Evolutionary conservation across 805 yeast species (phyloP), one percentile per base, ranked within the genome.

Genomic region (Ogataea glucozyma): DNA sequence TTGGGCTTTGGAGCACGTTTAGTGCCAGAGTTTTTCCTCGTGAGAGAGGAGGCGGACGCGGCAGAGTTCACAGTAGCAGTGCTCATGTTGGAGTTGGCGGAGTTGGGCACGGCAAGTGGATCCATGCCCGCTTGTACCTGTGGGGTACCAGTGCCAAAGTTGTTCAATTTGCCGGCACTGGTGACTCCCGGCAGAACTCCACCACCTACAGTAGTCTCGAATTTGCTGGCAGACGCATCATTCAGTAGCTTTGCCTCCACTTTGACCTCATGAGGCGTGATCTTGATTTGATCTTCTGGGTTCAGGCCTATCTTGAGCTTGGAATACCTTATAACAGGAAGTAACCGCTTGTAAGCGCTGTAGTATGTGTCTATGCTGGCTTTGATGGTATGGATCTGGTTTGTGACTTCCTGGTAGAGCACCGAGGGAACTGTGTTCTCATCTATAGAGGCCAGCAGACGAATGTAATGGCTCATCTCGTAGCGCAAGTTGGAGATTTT

Each of bases 281-380:
- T 48, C 41, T 54, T 60, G n/a, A 70, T 64, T n/a, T 64, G 58
- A 10, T 65, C 70, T 49, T 75, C 79, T 3, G 73, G 79, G 31
- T 71, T 76, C 43, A 73, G 67, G 0, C 81, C 81, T 37, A 71
- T 60, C 46, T 72, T 73, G 23, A 72, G 67, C 53, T 76, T 79
- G 1, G 80, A 67, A 47, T 73, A 66, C 48, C 76, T 66, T 31
- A 77, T 72, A 31, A 77, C 66, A 4, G 83, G 81, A 2, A 75
- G 57, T 13, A 77, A 58, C 43, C 70, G 61, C 38, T 67, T 72
- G 54, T 75, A 77, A 39, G 71, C 65, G 5, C 52, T 60, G 47
- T 72, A 67, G 45, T 75, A 76, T 4, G 65, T 67, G 22, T 66
- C 66, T 32, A 76, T 71, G 40, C 66, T 62, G 11, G 43, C 51